phyloP scores from a whole-genome alignment of 163 green algal species.

The Chlorella variabilis region DNA sequence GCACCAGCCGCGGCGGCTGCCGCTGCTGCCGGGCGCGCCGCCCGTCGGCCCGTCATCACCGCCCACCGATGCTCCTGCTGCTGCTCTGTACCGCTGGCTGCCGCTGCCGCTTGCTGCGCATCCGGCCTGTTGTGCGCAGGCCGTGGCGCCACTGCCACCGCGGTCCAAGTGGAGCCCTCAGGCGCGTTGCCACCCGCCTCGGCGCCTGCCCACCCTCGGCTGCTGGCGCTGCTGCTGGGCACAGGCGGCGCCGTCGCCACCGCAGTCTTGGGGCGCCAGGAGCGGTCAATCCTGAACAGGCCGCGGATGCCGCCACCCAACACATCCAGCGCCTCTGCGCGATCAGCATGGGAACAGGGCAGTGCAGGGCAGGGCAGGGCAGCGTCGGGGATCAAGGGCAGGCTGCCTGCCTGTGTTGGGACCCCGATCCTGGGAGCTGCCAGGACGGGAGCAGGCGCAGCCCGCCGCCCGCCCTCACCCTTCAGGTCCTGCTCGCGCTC shows the following conservation, averaged over 20 bases:
- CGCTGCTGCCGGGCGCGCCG: neutral
- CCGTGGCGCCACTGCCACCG: conserved; percentile 12
- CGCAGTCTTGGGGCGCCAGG: conserved; percentile 26
- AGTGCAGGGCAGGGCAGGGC: too few relatives aligned
- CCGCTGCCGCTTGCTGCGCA: neutral
- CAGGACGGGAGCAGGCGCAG: too few relatives aligned
- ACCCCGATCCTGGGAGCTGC: too few relatives aligned
- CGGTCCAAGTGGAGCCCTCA: conserved; percentile 7
- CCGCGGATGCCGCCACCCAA: conserved; percentile 67
- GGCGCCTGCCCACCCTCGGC: neutral
- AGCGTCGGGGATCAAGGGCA: too few relatives aligned
- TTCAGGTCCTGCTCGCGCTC: conserved; percentile 34
- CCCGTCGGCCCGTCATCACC: conserved; percentile 20
- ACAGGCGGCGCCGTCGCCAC: neutral
- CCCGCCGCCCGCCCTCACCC: conserved; percentile 6
- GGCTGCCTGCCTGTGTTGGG: neutral
- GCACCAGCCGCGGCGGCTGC: too few relatives aligned
- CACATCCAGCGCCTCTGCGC: conserved; percentile 45
- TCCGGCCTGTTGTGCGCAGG: neutral
- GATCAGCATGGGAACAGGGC: too few relatives aligned
- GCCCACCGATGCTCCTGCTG: conserved; percentile 24
- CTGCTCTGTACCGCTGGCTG: conserved; percentile 3
- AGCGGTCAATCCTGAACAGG: conserved; percentile 61
- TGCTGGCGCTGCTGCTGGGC: neutral
- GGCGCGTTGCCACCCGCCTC: neutral